Evolutionary conservation across 2,329 filamentous ascomycete species (phyloP), one percentile per base, ranked within the genome.

Genomic region (Epichloe baconii): DNA sequence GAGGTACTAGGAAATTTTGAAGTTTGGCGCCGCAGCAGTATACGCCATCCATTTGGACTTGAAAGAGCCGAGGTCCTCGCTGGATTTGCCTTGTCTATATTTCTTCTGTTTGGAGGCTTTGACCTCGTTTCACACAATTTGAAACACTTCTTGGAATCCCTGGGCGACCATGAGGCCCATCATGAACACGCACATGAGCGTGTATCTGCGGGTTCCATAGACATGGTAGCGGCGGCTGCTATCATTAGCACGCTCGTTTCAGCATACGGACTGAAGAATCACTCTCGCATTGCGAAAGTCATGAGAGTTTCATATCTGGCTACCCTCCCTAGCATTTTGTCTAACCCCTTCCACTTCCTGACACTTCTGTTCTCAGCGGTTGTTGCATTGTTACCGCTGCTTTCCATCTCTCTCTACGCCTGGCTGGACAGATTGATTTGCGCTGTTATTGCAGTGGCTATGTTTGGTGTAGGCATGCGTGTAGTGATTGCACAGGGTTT

Each of bases 1-100:
- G 93, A 98, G 63, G 87, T 97, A 1, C 79, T 96, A 46, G 83
- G 87, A 48, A 98, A 98, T 66, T 98, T 98, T 61, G 93, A 98
- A 65, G 90, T 97, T 41, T 98, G 93, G 93, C 88, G 88, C 57
- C 80, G 91, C 45, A 91, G 87, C 59, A 94, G 85, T 58, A 86
- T 98, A 59, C 83, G 90, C 23, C 89, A 98, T 68, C 93, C 93
- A 0, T 98, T 98, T 63, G 90, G 85, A 3, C 78, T 98, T 23
- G 88, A 96, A 69, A 81, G 93, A 50, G 86, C 87, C 53, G 93
- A 98, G 67, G 91, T 98, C 5, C 79, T 98, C 15, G 89, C 90
- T 37, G 93, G 93, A 17, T 95, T 98, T 57, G 93, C 90, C 54
- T 88, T 97, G 82, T 94, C 89, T 48, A 86, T 98, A 40, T 88